Evolutionary conservation across 148 eudicot genomes (phyloP).

Genomic region (Pouteria glomerata): DNA sequence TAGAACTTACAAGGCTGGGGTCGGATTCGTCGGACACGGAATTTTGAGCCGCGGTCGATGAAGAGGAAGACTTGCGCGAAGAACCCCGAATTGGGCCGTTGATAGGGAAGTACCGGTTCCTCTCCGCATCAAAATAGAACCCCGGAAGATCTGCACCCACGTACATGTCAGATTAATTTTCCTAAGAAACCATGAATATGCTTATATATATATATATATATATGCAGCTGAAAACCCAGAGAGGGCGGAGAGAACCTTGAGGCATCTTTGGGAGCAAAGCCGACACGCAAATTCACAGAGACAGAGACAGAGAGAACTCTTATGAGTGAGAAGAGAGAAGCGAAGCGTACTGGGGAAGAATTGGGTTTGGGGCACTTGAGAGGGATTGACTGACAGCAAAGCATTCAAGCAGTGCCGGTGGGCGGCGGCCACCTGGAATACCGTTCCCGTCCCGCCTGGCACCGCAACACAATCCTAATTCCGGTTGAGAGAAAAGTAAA

Average conservation of each 20-base stretch:
- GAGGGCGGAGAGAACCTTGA: slow-evolving; percentile 1
- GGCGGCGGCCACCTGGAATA: no score
- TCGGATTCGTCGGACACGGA: slow-evolving; percentile 10
- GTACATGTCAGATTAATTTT: not conserved
- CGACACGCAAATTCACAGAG: not conserved
- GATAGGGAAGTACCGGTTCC: slow-evolving; percentile 63
- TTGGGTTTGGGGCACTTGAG: no score
- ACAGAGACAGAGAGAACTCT: not conserved
- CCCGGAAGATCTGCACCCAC: slow-evolving; percentile 61
- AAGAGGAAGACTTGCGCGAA: slow-evolving; percentile 28
- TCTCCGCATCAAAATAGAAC: slow-evolving; percentile 63
- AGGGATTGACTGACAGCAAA: no score
- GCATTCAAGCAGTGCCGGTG: no score
- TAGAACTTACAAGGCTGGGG: slow-evolving; percentile 6
- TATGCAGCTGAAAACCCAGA: not conserved
- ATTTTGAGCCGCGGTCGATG: slow-evolving; percentile 12
- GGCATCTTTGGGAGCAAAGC: slow-evolving; percentile 5
- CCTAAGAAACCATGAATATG: not conserved
- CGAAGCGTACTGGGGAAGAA: no score
- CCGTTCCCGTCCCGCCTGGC: no score
- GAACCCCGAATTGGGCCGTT: slow-evolving; percentile 71
- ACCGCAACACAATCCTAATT: no score
- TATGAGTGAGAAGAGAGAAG: not conserved
- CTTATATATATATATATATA: not conserved
- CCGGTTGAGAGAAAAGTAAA: no score